Base-by-base conservation (phyloP, 2,329 filamentous ascomycete species). In the Fusarium secorum region DNA sequence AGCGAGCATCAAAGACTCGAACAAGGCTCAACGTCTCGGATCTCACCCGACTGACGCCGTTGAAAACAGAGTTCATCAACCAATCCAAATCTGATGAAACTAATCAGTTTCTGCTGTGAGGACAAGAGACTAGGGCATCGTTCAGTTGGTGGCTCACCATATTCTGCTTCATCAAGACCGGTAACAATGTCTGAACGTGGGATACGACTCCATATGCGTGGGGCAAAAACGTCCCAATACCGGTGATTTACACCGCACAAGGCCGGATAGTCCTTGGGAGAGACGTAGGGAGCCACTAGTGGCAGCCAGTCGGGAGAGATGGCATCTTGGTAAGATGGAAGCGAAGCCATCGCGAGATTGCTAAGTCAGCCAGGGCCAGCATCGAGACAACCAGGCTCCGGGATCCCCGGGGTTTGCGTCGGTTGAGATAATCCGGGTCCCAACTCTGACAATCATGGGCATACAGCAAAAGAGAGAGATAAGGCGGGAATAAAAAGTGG, bases 251-350 rank as follows among this genome's bases (percentile, higher is more conserved):
- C 86, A 39, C 83, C 82, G 72, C 85, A 88, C 45, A 88, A 82
- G 11, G 77, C 76, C 28, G 79, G 73, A 70, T 85, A 85, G 72
- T 86, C 82, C 10, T 72, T 61, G 44, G 81, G 70, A 4, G 77
- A 72, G 49, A 88, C 69, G 68, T 83, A 85, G 3, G 84, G 82
- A 11, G 82, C 84, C 17, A 83, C 83, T 7, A 88, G 68, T 33
- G 76, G 76, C 20, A 88, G 79, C 85, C 86, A 88, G 79, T 88
- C 83, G 26, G 75, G 74, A 14, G 75, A 78, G 11, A 80, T 73
- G 56, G 87, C 87, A 64, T 88, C 83, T 54, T 82, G 78, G 75
- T 89, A 89, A 0, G 87, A 86, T 3, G 87, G 87, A n/a, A 85
- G 82, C 15, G 74, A 67, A 42, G 70, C 49, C 79, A 80, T 80